Percentiles rank a stretch among this genome's conserved stretches.
Conservation (phyloP, 305 asterid species). For the Solanum hybrid region DNA sequence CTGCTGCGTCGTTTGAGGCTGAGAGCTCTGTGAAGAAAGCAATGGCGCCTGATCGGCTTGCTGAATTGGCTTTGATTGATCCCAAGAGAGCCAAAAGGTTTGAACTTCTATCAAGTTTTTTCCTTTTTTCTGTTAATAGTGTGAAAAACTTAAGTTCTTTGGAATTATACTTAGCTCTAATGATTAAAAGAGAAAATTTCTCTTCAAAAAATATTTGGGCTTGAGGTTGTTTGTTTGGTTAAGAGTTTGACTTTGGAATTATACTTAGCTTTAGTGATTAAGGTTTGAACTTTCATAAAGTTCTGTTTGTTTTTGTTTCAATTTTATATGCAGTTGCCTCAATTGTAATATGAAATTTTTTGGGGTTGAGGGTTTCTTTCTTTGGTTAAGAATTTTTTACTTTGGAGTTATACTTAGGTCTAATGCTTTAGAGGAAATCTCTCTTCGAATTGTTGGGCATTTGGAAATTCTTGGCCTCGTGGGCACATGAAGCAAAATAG, state of each 20-base stretch:
- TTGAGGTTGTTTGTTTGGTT: not conserved
- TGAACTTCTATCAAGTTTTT: not conserved
- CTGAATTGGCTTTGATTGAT: slow-evolving; percentile 81
- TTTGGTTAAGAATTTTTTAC: not conserved
- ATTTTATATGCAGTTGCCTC: not conserved
- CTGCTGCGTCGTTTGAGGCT: slow-evolving; percentile 61
- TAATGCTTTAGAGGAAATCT: not conserved
- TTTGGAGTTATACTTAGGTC: not conserved
- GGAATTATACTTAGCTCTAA: not conserved
- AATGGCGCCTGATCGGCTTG: slow-evolving; percentile 54
- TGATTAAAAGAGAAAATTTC: not conserved
- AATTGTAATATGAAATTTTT: not conserved
- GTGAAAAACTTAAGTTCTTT: not conserved
- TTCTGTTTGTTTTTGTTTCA: not conserved
- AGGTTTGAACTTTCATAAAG: slow-evolving; percentile 32
- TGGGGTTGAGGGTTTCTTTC: not conserved
- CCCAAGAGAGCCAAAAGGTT: slow-evolving; percentile 97
- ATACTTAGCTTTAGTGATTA: not conserved
- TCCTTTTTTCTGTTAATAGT: not conserved
- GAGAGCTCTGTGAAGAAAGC: slow-evolving; percentile 61
- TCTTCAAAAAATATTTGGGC: not conserved
- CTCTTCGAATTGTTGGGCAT: not conserved
- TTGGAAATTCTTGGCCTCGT: not conserved
- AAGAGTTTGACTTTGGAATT: not conserved
- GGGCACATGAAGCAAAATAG: not conserved